Evolutionary conservation across 2,329 filamentous ascomycete species (phyloP), one percentile per base, ranked within the genome.

Genomic region (Lecanicillium sp.): DNA sequence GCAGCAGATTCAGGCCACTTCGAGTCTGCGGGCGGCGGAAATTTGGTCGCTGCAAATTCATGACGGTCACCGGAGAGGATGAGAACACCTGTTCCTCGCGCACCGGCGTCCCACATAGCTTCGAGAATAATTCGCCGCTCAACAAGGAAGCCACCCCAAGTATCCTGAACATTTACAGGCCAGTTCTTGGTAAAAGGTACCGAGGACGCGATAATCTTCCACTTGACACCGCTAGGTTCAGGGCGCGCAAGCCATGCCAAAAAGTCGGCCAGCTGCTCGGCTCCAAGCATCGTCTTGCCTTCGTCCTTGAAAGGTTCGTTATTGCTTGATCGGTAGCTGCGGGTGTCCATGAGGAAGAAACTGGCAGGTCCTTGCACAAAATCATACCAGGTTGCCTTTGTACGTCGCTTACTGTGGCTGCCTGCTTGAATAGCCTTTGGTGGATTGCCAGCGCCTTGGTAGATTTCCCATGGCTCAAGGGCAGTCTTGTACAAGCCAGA

Each of bases 121-220:
- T 95, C 83, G 12, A 98, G 78, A 18, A 96, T 75, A 40, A 68
- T 70, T 38, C 73, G 75, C 13, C 92, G 80, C 65, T 98, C 92
- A 35, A 71, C 65, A 2, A 95, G 70, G 59, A 94, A 95, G 0
- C 90, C 90, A 33, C 86, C 87, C 92, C 92, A 98, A 0, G 92
- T 96, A 55, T 98, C 92, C 44, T 81, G 71, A 3, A 78, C 79
- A 47, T 92, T 90, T 47, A 95, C 77, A 17, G 79, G 83, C 90
- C 92, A 98, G 60, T 98, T 98, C 65, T 95, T 94, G 6, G 92
- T 96, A 57, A 98, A 95, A 0, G 92, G 92, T 5, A 96, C 84
- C 14, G 85, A 89, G 29, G 85, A 89, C 14, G 89, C 81, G 36
- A 98, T 69, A 51, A 98, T 80, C 65, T 96, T 96, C 90, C 92